Conservation (phyloP, 129 eudicot species). For the Apium graveolens region DNA sequence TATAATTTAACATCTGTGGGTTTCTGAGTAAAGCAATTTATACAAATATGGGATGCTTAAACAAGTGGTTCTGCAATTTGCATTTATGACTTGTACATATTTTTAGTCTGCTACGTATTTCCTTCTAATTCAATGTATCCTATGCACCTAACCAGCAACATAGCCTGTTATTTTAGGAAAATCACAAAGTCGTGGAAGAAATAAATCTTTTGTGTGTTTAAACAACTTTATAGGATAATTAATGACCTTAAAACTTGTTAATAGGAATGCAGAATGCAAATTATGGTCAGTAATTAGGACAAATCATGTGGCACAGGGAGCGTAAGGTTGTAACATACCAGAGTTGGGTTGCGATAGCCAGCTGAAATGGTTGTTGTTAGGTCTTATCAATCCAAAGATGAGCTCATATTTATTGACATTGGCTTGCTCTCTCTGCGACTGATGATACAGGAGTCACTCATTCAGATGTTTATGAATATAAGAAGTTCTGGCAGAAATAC, state of each 20-base stretch:
- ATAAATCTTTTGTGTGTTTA: background rate
- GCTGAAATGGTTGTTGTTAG: background rate
- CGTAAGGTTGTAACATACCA: background rate
- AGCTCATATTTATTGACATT: background rate
- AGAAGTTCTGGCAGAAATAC: background rate
- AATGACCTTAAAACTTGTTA: background rate
- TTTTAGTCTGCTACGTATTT: background rate
- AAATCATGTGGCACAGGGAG: background rate
- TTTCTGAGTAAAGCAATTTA: background rate
- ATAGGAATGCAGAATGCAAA: background rate
- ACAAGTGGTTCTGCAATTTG: conserved; percentile 11
- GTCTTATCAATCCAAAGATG: background rate
- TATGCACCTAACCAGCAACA: background rate
- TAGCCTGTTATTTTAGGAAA: background rate
- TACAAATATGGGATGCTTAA: background rate
- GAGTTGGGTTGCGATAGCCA: background rate
- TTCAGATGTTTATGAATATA: background rate
- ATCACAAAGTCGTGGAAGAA: background rate
- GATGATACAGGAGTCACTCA: background rate
- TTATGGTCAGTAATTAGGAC: background rate
- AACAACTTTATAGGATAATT: background rate
- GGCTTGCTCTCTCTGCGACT: background rate
- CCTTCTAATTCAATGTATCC: background rate
- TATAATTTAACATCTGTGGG: background rate
- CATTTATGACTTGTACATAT: background rate